Percentiles rank a stretch among this genome's conserved stretches.
These are phyloP conservation scores for Penicillium fimorum DNA, from an alignment of 495 filamentous ascomycete species.

Conservation along the genomic window DNA sequence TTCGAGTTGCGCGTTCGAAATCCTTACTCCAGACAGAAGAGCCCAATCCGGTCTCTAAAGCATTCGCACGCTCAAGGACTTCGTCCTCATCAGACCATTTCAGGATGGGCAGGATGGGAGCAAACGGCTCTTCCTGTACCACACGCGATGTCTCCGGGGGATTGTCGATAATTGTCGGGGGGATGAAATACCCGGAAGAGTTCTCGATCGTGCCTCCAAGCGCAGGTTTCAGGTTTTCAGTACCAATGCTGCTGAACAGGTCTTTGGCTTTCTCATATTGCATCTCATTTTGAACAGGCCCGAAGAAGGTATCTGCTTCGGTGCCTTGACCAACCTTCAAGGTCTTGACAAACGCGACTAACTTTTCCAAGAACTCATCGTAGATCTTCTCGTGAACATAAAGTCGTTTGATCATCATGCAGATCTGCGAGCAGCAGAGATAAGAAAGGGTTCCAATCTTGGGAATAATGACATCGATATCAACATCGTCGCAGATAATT, in stretches of 20 bases:
- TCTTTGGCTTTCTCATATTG: conserved; percentile 56
- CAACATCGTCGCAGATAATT: conserved; percentile 64
- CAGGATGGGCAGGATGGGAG: conserved; percentile 56
- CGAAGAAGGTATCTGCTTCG: conserved; percentile 43
- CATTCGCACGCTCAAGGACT: conserved; percentile 56
- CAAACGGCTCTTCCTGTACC: conserved; percentile 49
- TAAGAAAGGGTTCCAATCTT: conserved; percentile 50
- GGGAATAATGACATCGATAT: conserved; percentile 58
- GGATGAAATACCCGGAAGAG: conserved; percentile 51
- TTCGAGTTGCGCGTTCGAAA: conserved; percentile 44
- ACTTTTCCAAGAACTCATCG: conserved; percentile 54
- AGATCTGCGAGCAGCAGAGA: conserved; percentile 56
- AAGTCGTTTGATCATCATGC: conserved; percentile 62
- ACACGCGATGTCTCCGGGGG: conserved; percentile 53
- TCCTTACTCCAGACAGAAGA: conserved; percentile 58
- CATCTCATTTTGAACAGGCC: conserved; percentile 60
- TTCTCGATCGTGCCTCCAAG: conserved; percentile 34
- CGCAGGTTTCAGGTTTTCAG: conserved; percentile 44
- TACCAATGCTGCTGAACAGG: conserved; percentile 47
- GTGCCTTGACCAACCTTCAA: conserved; percentile 49
- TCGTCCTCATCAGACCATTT: conserved; percentile 59
- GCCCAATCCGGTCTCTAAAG: conserved; percentile 54
- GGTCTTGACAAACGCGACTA: conserved; percentile 55
- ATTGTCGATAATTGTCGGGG: conserved; percentile 59
- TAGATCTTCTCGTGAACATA: conserved; percentile 70